phyloP scores from a whole-genome alignment of 805 yeast species.

The Saccharomycopsis vini region DNA sequence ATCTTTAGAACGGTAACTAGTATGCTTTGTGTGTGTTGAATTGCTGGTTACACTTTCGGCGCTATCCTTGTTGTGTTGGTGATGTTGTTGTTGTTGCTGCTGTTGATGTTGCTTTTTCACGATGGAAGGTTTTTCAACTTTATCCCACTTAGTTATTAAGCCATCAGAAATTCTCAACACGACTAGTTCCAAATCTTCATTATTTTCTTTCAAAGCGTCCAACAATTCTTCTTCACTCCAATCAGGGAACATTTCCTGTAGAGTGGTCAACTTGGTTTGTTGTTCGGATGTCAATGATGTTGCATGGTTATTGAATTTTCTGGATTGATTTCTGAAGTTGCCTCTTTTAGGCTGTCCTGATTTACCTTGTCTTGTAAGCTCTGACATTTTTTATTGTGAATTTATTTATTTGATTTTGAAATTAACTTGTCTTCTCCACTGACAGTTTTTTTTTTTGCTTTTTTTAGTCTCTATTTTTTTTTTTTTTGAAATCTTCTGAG shows the following conservation, averaged over 20 bases:
- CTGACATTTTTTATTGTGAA: constrained; percentile 1
- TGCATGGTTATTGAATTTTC: constrained; percentile 28
- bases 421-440: too few species aligned
- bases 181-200: constrained; percentile 64
- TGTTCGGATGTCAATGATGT: constrained; percentile 26
- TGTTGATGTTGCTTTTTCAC: constrained; percentile 38
- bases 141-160: constrained; percentile 88
- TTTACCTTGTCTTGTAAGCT: neutral
- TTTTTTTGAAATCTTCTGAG: too few species aligned
- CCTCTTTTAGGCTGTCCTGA: constrained; percentile 17
- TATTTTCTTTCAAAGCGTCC: constrained; percentile 65
- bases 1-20: neutral
- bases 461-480: too few species aligned
- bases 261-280: constrained; percentile 39
- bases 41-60: neutral
- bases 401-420: too few species aligned
- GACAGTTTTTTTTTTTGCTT: too few species aligned
- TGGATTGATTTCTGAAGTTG: constrained; percentile 37
- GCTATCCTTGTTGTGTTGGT: constrained; percentile 19
- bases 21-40: too few species aligned
- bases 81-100: constrained; percentile 22
- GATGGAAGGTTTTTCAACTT: constrained; percentile 62
- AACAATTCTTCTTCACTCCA: constrained; percentile 84
- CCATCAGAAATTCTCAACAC: constrained; percentile 86
- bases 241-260: constrained; percentile 85